These are phyloP conservation scores for Gremmenia infestans DNA, from an alignment of 2,329 filamentous ascomycete species.

Conservation along the genomic window DNA sequence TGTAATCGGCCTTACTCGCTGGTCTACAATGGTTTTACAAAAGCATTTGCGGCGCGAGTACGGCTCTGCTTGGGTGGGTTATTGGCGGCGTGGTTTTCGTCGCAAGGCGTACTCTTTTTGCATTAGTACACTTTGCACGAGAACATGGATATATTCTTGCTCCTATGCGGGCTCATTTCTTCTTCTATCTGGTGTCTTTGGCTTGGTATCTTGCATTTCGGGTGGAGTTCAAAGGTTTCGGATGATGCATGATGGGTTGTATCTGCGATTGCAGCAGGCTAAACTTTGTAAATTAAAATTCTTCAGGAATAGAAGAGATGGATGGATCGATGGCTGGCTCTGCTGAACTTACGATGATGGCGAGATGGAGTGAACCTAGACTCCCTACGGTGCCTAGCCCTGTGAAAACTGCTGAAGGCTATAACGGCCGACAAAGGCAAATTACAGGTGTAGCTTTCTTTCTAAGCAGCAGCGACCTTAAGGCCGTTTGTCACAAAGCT, in stretches of 20 bases:
- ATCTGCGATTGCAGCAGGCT: slow-evolving; percentile 2
- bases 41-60: slow-evolving; percentile 25
- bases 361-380: not conserved
- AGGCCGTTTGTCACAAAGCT: not conserved
- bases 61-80: slow-evolving; percentile 20
- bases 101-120: slow-evolving; percentile 1
- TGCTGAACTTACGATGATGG: not conserved
- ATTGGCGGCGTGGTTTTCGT: slow-evolving; percentile 9
- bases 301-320: slow-evolving; percentile 25
- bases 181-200: slow-evolving; percentile 26
- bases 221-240: slow-evolving; percentile 21
- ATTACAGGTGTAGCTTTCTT: no score
- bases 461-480: not conserved
- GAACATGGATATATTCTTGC: slow-evolving; percentile 15
- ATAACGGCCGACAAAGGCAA: no score
- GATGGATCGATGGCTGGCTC: not conserved
- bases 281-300: slow-evolving; percentile 25
- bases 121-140: not conserved
- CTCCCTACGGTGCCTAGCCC: no score
- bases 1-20: slow-evolving; percentile 19
- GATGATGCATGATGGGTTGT: slow-evolving; percentile 6
- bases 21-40: slow-evolving; percentile 25
- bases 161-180: slow-evolving; percentile 14
- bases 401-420: no score
- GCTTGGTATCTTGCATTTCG: slow-evolving; percentile 24